Base-by-base conservation (phyloP, 768 basidiomycete genomes). In the Cystofilobasidium ferigula region DNA sequence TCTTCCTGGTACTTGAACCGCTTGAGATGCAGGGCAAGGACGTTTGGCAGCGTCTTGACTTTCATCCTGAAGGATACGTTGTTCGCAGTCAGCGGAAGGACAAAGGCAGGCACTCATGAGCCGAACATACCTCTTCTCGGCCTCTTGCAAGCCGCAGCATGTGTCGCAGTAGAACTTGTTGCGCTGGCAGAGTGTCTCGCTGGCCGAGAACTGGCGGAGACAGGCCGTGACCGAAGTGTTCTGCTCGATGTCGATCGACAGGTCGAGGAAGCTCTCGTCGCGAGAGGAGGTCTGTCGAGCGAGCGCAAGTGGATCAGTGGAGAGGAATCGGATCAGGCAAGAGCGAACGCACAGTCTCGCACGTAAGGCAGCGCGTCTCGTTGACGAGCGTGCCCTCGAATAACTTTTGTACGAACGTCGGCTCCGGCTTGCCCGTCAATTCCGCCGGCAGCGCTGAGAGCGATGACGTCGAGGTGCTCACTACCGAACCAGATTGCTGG, bases 141-240 rank as follows among this genome's bases (percentile, higher is more conserved):
- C 95, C 76, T 99, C 95, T 73, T 97, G 94, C 32, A 98, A 78
- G 64, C 91, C 92, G 73, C 94, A 93, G 75, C 95, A 99, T 22
- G 86, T 84, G 75, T 99, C 95, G 74, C 95, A 99, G 76, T 89
- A 95, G 74, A 97, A 99, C 78, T 98, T 98, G 80, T 99, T 97
- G 76, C 83, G 87, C 76, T 94, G 90, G 71, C 90, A 93, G 24
- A 99, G 83, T 93, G 97, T 99, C 77, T 99, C 95, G 73, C 87
- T 89, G 45, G 92, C 93, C 73, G 90, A 94, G 75, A 99, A 99
- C 74, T 93, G 90, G 54, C 91, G 83, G 40, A 99, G 82, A 75
- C 95, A 99, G 9, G 93, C 87, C 1, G 93, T 94, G 61, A 99
- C 86, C 69, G 90, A 94, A 3, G 92, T 89, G 76, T 98, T 95